Conservation (phyloP, 345 rosid genomes). For the Linum usitatissimum region DNA sequence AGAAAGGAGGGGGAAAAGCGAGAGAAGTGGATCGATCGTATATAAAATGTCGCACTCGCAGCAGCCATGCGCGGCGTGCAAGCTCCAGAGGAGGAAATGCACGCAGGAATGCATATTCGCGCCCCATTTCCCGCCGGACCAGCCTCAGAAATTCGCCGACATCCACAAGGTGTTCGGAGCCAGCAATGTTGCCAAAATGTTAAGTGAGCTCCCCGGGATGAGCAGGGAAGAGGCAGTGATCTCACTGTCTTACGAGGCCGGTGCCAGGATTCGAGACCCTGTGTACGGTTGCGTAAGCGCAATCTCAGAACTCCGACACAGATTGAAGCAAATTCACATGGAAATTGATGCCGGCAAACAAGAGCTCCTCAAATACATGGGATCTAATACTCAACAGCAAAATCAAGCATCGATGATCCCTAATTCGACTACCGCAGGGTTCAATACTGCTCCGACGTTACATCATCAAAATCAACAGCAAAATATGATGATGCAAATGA, state of each 20-base stretch:
- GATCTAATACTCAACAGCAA: background rate
- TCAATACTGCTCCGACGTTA: conserved; percentile 16
- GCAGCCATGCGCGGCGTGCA: conserved; percentile 1
- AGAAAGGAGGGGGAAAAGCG: too few species aligned
- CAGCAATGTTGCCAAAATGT: background rate
- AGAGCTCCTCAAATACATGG: background rate
- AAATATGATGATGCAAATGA: conserved; percentile 8
- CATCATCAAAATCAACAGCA: conserved; percentile 24
- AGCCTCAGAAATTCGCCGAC: background rate
- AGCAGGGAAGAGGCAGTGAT: background rate
- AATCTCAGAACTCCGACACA: background rate
- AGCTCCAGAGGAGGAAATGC: background rate
- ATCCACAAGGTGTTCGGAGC: background rate
- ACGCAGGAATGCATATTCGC: background rate
- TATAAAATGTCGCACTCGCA: background rate
- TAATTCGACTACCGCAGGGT: background rate
- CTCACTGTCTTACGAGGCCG: background rate
- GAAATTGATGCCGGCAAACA: background rate
- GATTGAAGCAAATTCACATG: background rate
- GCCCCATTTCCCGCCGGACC: background rate
- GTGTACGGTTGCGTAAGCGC: background rate
- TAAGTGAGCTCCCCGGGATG: background rate
- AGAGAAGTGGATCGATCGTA: background rate
- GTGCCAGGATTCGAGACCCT: background rate
- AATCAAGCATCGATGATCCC: background rate